Percentiles rank a stretch among this genome's conserved stretches.
These are phyloP conservation scores for Fusarium musae DNA, from an alignment of 2,329 filamentous ascomycete species.

Conservation along the genomic window DNA sequence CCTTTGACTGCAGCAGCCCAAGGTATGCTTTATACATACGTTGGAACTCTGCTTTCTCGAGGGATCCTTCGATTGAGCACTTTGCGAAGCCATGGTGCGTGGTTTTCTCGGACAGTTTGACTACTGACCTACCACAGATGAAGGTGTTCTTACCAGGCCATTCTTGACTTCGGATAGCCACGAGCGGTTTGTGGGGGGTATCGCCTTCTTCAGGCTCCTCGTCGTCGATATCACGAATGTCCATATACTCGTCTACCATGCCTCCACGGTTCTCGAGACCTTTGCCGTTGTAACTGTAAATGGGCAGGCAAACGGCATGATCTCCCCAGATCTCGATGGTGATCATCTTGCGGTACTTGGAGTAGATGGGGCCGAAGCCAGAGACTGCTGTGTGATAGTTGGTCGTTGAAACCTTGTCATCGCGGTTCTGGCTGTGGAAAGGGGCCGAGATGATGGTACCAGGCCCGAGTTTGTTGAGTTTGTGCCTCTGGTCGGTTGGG, in stretches of 20 bases:
- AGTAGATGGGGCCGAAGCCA: conserved; percentile 30
- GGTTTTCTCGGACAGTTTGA: conserved; percentile 36
- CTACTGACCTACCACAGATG: conserved; percentile 17
- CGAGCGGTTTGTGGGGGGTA: not conserved
- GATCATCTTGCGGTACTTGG: conserved; percentile 42
- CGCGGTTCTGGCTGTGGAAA: conserved; percentile 22
- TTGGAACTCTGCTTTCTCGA: not conserved
- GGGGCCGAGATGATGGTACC: conserved; percentile 38
- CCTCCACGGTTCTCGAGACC: conserved; percentile 21
- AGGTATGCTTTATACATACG: conserved; percentile 6
- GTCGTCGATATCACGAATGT: conserved; percentile 27
- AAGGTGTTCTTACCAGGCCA: conserved; percentile 20
- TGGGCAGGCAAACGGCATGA: conserved; percentile 31
- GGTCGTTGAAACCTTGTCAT: not conserved
- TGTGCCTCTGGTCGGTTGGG: not conserved
- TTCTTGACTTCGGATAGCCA: not conserved
- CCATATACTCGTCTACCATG: conserved; percentile 31
- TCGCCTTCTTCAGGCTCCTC: not conserved
- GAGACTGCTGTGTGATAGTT: conserved; percentile 20
- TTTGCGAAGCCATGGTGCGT: conserved; percentile 1
- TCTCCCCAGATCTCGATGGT: conserved; percentile 33
- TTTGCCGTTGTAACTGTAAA: conserved; percentile 34
- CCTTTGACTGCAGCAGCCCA: not conserved
- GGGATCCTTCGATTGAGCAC: conserved; percentile 36
- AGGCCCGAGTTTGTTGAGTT: not conserved